Evolutionary conservation across 2,329 filamentous ascomycete genomes (phyloP).

Genomic region (Colletotrichum neosansevieriae): DNA sequence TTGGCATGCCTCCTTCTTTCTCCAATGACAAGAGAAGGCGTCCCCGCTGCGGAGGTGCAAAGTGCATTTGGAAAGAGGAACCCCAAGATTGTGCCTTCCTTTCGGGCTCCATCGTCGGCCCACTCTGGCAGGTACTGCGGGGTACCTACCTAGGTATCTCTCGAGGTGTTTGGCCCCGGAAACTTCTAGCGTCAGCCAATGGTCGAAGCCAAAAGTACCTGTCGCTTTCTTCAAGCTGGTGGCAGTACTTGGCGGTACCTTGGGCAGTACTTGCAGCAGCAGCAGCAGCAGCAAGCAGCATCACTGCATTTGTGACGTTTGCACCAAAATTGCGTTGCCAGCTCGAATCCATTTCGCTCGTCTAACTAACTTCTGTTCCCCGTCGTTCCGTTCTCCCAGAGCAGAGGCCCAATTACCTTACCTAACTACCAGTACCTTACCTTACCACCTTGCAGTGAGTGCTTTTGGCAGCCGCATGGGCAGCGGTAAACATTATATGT

Average conservation of each 20-base stretch:
- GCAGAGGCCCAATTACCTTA: too few relatives aligned
- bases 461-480: background rate
- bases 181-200: background rate
- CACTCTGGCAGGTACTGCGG: background rate
- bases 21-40: background rate
- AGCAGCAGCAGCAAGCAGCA: too few relatives aligned
- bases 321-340: constrained; percentile 36
- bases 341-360: constrained; percentile 27
- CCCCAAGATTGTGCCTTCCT: background rate
- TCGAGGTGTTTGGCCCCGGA: background rate
- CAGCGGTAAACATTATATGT: constrained; percentile 16
- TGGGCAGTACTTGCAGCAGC: background rate
- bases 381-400: constrained; percentile 12
- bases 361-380: constrained; percentile 6
- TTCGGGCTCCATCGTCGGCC: constrained; percentile 12
- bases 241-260: constrained; percentile 7
- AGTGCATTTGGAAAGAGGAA: background rate
- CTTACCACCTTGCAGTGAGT: background rate
- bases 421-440: too few relatives aligned
- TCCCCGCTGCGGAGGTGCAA: background rate
- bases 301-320: constrained; percentile 36
- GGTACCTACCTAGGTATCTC: constrained; percentile 13
- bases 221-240: constrained; percentile 13
- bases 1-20: too few relatives aligned
- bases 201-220: background rate